phyloP scores from a whole-genome alignment of 495 filamentous ascomycete genomes.

The Lentithecium fluviatile region DNA sequence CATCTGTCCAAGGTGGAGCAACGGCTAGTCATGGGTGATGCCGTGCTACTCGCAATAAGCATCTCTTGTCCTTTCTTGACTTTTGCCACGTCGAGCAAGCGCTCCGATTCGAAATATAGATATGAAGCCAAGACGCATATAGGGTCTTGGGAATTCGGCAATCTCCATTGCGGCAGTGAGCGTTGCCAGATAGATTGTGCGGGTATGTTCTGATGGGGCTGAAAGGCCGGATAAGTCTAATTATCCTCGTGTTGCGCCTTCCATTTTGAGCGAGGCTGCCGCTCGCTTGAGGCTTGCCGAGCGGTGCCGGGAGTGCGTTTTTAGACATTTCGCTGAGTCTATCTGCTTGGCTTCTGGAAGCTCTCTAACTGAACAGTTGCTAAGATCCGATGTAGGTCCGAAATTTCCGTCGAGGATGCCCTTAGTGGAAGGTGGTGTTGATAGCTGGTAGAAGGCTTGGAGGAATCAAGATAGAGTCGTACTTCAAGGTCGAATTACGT shows the following conservation, averaged over 20 bases:
- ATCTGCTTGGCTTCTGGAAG: too few species aligned
- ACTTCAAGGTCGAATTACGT: too few species aligned
- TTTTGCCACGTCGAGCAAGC: background rate
- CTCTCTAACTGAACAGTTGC: too few species aligned
- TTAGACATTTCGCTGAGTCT: too few species aligned
- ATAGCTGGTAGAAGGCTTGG: too few species aligned
- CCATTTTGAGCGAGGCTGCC: background rate
- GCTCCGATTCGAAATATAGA: background rate
- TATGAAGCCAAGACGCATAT: background rate
- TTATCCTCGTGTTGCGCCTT: background rate
- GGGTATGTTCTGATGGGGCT: background rate
- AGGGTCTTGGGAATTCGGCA: background rate
- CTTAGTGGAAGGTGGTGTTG: too few species aligned
- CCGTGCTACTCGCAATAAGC: background rate
- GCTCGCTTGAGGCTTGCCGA: constrained; percentile 4
- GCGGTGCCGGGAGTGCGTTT: background rate
- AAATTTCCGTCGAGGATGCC: too few species aligned
- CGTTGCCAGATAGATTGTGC: background rate
- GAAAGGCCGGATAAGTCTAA: background rate
- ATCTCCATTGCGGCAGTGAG: background rate
- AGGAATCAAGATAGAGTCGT: too few species aligned
- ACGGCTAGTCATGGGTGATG: background rate
- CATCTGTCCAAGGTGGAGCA: background rate
- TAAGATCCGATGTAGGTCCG: too few species aligned
- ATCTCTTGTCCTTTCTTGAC: constrained; percentile 3